Evolutionary conservation across 2,329 filamentous ascomycete species (phyloP), one percentile per base, ranked within the genome.

Genomic region (Sordariomycetes sp.): DNA sequence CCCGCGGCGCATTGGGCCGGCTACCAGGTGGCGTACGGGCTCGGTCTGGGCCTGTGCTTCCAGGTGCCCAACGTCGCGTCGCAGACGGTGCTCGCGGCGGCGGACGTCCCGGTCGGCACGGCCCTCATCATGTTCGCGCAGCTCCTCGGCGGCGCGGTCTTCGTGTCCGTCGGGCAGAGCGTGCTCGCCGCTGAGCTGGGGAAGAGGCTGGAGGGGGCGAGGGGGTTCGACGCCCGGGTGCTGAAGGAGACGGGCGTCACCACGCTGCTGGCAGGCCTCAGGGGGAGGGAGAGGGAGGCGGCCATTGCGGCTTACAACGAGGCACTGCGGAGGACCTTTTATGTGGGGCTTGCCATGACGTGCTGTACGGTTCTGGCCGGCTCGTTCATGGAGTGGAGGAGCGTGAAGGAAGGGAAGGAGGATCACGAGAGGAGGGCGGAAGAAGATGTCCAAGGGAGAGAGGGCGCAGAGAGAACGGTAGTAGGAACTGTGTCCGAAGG

Each of bases 41-140:
- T 71, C 40, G 77, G 73, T n/a, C 65, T 74, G 61, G 76, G 76
- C n/a, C 62, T 68, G 22, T 66, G 67, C 25, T 71, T 76, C 60
- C 76, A 79, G 64, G 70, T 70, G 7, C 73, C 76, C 3, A 75
- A 74, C 58, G 63, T 78, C n/a, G 76, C 73, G 0, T 75, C 72
- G 11, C 76, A 79, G 63, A 75, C 73, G 1, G 75, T 78, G 12
- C 69, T 77, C 18, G 65, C 67, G n/a, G 65, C 54, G 18, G 62
- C 62, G 14, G 75, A 79, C 57, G 70, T 76, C 2, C 66, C 76
- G 14, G 69, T 75, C 14, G 76, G 74, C 46, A 69, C 70, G 1
- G 70, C 72, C 1, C 63, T 77, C 48, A 72, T 78, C 63, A 70
- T 77, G 62, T 79, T 78, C 62, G 67, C 68, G 3, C 76, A 79